A percentile compares a stretch with the other conserved stretches of the same genome.
Conservation (phyloP, 2,329 filamentous ascomycete species). For the Pseudogymnoascus sp. region DNA sequence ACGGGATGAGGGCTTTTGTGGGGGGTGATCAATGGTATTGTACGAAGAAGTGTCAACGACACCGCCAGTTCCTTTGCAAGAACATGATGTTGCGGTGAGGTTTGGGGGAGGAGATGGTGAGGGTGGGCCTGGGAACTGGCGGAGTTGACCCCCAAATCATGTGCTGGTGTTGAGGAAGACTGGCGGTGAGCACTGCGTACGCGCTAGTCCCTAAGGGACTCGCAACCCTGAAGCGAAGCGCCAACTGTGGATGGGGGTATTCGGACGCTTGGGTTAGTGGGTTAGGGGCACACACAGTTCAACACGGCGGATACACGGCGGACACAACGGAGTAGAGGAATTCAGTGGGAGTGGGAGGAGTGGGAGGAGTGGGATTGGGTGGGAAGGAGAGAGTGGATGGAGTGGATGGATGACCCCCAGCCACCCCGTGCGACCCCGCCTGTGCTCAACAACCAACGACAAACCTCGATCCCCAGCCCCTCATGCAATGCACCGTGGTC, state of each 20-base stretch:
- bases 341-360: not conserved
- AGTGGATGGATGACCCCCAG: constrained; percentile 1
- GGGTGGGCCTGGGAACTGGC: constrained; percentile 16
- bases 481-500: not conserved
- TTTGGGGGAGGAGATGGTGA: constrained; percentile 26
- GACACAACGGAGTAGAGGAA: not conserved
- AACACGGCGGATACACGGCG: not conserved
- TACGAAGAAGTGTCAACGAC: constrained; percentile 28
- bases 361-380: not conserved
- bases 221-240: constrained; percentile 3
- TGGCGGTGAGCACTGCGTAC: constrained; percentile 8
- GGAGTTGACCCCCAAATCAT: constrained; percentile 7
- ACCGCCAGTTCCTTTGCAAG: constrained; percentile 27
- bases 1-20: constrained; percentile 20
- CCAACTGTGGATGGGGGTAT: not conserved
- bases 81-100: constrained; percentile 24
- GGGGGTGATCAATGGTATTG: constrained; percentile 38
- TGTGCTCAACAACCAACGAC: not conserved
- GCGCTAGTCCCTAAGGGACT: not conserved
- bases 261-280: constrained; percentile 1
- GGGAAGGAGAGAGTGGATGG: not conserved
- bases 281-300: no score
- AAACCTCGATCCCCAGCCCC: not conserved
- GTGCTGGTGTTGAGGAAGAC: constrained; percentile 3
- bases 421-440: constrained; percentile 5